phyloP scores from a whole-genome alignment of 257 asterid genomes.

The Penstemon davidsonii region DNA sequence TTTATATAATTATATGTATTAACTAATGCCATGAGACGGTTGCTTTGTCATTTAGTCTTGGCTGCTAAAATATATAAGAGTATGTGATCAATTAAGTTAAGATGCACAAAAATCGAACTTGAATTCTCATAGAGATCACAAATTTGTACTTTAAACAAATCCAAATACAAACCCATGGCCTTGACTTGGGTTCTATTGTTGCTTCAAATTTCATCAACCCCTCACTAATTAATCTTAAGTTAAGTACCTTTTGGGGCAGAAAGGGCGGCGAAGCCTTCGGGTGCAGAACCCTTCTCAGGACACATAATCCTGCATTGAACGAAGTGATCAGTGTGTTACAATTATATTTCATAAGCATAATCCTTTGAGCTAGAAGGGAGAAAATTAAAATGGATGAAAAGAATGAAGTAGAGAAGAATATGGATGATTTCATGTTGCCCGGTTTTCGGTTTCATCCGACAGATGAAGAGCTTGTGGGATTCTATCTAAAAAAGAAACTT shows the following conservation, averaged over 20 bases:
- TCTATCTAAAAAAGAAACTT: conserved; percentile 65
- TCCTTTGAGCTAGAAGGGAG: background rate
- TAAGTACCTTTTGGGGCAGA: conserved; percentile 12
- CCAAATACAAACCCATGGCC: conserved; percentile 37
- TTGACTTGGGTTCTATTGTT: conserved; percentile 36
- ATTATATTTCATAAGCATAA: background rate
- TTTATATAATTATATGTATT: background rate
- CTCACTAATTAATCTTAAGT: background rate
- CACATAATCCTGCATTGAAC: background rate
- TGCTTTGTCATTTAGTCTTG: conserved; percentile 66
- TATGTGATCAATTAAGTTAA: conserved; percentile 41
- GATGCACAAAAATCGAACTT: conserved; percentile 38
- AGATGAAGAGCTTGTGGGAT: conserved; percentile 81
- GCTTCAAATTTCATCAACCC: background rate
- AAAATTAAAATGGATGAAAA: conserved; percentile 44
- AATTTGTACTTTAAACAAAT: conserved; percentile 43
- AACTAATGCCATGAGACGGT: conserved; percentile 43
- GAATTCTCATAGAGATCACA: conserved; percentile 52
- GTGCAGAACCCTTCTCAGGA: conserved; percentile 10
- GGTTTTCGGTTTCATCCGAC: conserved; percentile 90
- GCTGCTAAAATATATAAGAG: conserved; percentile 38
- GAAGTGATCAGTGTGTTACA: background rate
- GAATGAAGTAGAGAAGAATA: conserved; percentile 46
- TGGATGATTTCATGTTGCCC: conserved; percentile 72
- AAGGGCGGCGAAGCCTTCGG: background rate